phyloP scores from a whole-genome alignment of 2,329 filamentous ascomycete species.

The Botrytis squamosa region DNA sequence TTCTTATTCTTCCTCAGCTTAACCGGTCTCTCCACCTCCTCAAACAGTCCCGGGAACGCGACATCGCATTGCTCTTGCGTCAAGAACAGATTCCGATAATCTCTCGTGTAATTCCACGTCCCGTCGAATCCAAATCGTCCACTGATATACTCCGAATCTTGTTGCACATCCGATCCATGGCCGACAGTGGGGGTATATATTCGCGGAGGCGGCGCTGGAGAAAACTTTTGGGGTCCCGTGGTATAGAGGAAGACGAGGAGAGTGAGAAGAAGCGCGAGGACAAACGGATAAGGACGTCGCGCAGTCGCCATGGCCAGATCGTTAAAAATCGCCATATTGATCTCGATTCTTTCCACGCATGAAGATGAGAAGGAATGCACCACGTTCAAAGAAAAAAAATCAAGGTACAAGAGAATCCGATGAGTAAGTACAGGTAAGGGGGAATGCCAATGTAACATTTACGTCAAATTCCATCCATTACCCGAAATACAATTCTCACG shows the following conservation, averaged over 20 bases:
- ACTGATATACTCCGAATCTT: background rate
- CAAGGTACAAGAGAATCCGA: background rate
- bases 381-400: background rate
- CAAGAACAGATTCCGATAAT: conserved; percentile 18
- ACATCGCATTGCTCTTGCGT: conserved; percentile 22
- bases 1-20: conserved; percentile 10
- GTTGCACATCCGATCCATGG: background rate
- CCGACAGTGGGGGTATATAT: background rate
- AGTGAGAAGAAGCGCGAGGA: conserved; percentile 1
- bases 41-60: conserved; percentile 23
- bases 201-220: background rate
- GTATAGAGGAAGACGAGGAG: background rate
- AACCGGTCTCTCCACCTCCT: conserved; percentile 25
- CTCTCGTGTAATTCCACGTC: conserved; percentile 15
- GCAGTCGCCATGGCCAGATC: background rate
- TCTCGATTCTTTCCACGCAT: background rate
- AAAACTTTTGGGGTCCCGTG: background rate
- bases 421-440: background rate
- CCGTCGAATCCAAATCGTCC: conserved; percentile 11
- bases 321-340: conserved; percentile 3
- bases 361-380: background rate
- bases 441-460: background rate
- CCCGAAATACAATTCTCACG: background rate
- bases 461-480: background rate
- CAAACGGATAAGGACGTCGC: background rate